Evolutionary conservation across 495 filamentous ascomycete species (phyloP).

Genomic region (Penicillium cosmopolitanum): DNA sequence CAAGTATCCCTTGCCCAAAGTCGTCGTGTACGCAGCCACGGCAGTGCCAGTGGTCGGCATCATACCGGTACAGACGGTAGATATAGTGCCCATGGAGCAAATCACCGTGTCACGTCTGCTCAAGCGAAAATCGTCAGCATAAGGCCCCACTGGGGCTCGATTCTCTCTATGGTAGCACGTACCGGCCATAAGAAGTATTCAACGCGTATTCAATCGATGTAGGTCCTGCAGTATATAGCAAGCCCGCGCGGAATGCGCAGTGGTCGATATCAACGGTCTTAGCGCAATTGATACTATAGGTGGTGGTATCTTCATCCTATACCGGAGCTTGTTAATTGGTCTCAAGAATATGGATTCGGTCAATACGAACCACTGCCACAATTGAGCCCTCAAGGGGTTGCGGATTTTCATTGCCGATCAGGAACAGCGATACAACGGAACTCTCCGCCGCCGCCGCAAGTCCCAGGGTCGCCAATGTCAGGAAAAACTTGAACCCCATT

Average conservation of each 20-base stretch:
- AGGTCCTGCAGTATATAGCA: conserved; percentile 5
- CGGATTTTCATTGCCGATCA: background rate
- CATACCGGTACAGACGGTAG: background rate
- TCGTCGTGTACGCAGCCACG: background rate
- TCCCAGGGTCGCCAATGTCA: background rate
- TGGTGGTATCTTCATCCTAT: background rate
- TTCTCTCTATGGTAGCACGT: background rate
- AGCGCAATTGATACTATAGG: background rate
- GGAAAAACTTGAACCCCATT: background rate
- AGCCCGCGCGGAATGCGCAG: background rate
- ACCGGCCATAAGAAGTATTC: conserved; percentile 4
- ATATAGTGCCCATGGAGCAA: background rate
- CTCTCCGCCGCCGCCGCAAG: conserved; percentile 1
- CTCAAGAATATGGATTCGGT: background rate
- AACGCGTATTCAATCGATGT: conserved; percentile 3
- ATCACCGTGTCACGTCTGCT: background rate
- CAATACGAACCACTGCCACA: background rate
- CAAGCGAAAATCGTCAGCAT: background rate
- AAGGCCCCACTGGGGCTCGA: background rate
- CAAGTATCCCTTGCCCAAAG: background rate
- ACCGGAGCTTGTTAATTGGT: background rate
- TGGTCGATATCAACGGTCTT: background rate
- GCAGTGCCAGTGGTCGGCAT: background rate
- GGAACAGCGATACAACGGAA: conserved; percentile 8
- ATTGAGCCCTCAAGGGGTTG: conserved; percentile 1